phyloP scores from a whole-genome alignment of 1,284 basidiomycete species.

The Apiotrichum laibachii region DNA sequence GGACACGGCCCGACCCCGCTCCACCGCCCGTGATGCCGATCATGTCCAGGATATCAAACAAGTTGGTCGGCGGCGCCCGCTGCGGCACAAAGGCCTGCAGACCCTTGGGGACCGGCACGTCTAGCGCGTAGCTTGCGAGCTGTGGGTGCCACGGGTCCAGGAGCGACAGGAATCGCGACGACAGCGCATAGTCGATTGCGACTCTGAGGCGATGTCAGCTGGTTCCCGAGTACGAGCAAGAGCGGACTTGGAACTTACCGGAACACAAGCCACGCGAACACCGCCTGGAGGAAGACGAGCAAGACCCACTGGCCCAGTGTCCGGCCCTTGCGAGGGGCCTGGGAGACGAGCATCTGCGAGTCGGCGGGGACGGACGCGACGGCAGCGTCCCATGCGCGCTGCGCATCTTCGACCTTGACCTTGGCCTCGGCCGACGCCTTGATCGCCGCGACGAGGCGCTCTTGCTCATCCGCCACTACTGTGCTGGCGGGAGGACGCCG shows the following conservation, averaged over 20 bases:
- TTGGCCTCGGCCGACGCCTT: slow-evolving; percentile 7
- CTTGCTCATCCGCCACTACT: slow-evolving; percentile 7
- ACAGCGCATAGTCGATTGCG: slow-evolving; percentile 43
- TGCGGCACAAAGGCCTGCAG: slow-evolving; percentile 11
- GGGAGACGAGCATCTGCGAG: slow-evolving; percentile 4
- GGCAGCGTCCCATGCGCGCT: slow-evolving; percentile 16
- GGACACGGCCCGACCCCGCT: neutral
- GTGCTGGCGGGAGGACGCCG: neutral
- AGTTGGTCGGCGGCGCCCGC: neutral
- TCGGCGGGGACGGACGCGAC: slow-evolving; percentile 7
- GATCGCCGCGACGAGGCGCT: slow-evolving; percentile 12
- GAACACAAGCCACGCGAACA: slow-evolving; percentile 44
- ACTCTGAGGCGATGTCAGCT: slow-evolving; percentile 20
- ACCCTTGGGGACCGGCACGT: slow-evolving; percentile 27
- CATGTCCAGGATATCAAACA: slow-evolving; percentile 15
- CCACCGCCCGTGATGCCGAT: slow-evolving; percentile 6
- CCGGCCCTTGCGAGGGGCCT: slow-evolving; percentile 10
- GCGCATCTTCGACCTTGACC: slow-evolving; percentile 8
- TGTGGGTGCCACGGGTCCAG: slow-evolving; percentile 35
- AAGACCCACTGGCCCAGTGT: slow-evolving; percentile 29
- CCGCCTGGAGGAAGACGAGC: slow-evolving; percentile 31
- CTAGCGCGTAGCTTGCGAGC: slow-evolving; percentile 15
- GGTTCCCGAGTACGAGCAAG: neutral
- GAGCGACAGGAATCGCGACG: slow-evolving; percentile 18
- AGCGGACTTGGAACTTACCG: slow-evolving; percentile 22